Evolutionary conservation across 2,329 filamentous ascomycete species (phyloP), one percentile per base, ranked within the genome.

Genomic region (Ophiostoma pallidulum): DNA sequence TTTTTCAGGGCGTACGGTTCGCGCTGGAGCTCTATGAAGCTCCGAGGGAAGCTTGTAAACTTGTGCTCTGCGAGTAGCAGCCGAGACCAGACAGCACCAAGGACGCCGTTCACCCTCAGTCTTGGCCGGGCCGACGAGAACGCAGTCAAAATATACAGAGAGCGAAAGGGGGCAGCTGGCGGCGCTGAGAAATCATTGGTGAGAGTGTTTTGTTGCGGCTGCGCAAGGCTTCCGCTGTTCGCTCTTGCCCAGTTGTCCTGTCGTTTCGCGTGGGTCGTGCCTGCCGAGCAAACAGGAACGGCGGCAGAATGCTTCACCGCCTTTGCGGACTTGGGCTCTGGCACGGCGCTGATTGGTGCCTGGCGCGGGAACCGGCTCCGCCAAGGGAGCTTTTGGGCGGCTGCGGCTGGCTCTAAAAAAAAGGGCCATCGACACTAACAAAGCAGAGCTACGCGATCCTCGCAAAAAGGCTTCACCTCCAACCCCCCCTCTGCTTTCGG

Each of bases 281-380:
- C 45, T 52, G 32, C 51, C 42, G 47, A 48, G 49, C 42, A 47
- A 35, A 35, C 20, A 31, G 41, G 24, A 41, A 8, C 8, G 19
- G 24, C 13, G 53, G 53, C 53, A 55, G 46, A 52, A 47, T 45
- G 2, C 5, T 36, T 52, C 51, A 55, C 53, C 53, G 53, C 53
- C 24, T 44, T 48, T 14, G 4, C 4, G 20, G 13, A 20, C 12
- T 4, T 18, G 13, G 4, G 9, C n/a, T n/a, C n/a, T n/a, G n/a
- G n/a, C 12, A 14, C 16, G 35, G 13, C 28, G 28, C 13, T 43
- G 45, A 51, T 51, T 53, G 50, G 51, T 16, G 46, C 18, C 26
- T 29, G 24, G 16, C 37, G 29, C 39, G 43, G 22, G 13, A 16
- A 7, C 2, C n/a, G 45, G 20, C 39, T 26, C 53, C 49, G 51